These are phyloP conservation scores for Moelleriella libera DNA, from an alignment of 2,329 filamentous ascomycete genomes.

Conservation along the genomic window DNA sequence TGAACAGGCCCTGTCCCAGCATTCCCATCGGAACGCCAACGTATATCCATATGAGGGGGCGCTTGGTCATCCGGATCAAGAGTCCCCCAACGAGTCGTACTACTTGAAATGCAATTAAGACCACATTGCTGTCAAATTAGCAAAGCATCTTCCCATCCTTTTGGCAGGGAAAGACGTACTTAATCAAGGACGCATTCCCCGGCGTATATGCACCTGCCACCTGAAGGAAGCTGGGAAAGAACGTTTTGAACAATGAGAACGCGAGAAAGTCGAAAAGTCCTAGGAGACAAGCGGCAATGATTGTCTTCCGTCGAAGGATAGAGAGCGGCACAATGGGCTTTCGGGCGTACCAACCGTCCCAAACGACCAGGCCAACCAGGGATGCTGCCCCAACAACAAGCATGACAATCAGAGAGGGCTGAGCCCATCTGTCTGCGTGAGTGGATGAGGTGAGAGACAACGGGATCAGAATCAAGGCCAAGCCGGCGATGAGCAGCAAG, in stretches of 20 bases:
- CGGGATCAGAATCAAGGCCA: slow-evolving; percentile 20
- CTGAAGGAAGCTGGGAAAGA: slow-evolving; percentile 25
- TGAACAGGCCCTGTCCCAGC: slow-evolving; percentile 14
- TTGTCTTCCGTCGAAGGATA: slow-evolving; percentile 20
- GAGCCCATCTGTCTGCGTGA: slow-evolving; percentile 16
- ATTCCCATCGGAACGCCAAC: slow-evolving; percentile 11
- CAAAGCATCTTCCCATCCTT: not conserved
- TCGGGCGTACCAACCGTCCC: slow-evolving; percentile 21
- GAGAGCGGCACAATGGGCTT: slow-evolving; percentile 23
- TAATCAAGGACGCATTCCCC: slow-evolving; percentile 21
- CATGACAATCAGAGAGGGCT: slow-evolving; percentile 20
- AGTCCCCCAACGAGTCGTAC: slow-evolving; percentile 18
- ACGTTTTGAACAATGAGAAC: slow-evolving; percentile 22
- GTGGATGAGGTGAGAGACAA: slow-evolving; percentile 21
- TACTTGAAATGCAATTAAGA: slow-evolving; percentile 21
- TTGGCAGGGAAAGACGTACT: slow-evolving; percentile 8
- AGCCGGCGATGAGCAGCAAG: slow-evolving; percentile 15
- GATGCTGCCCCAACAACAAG: slow-evolving; percentile 15
- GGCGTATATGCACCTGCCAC: slow-evolving; percentile 21
- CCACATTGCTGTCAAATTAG: slow-evolving; percentile 10
- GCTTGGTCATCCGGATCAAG: slow-evolving; percentile 20
- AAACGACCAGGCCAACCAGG: slow-evolving; percentile 15
- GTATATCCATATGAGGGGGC: slow-evolving; percentile 12
- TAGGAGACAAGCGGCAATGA: slow-evolving; percentile 21
- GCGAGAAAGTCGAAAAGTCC: slow-evolving; percentile 22